These are phyloP conservation scores for Phytophthora litchii DNA, from an alignment of 352 stramenopile genomes.

Conservation along the genomic window DNA sequence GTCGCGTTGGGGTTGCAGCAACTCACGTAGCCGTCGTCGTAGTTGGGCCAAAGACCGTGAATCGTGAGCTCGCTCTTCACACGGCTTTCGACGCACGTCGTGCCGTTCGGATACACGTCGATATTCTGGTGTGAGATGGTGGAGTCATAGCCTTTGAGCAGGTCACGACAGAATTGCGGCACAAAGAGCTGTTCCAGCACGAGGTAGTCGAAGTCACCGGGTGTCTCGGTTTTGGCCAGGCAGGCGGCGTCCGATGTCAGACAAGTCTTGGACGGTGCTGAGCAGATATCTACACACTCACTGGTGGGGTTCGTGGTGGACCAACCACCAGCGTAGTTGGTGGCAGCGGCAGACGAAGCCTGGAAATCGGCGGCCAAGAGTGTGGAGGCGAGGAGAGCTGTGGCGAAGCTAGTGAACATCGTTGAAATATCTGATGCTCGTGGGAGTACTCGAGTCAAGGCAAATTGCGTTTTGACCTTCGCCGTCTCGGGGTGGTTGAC, in stretches of 20 bases:
- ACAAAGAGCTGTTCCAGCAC: constrained; percentile 81
- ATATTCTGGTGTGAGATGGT: constrained; percentile 85
- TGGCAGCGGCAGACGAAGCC: constrained; percentile 23
- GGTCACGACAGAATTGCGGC: constrained; percentile 81
- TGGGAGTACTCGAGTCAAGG: constrained; percentile 17
- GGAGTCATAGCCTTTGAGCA: constrained; percentile 68
- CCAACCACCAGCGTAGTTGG: constrained; percentile 74
- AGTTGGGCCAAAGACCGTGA: constrained; percentile 82
- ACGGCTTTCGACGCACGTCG: constrained; percentile 44
- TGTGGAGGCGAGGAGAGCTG: constrained; percentile 32
- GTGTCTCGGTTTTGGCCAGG: constrained; percentile 58
- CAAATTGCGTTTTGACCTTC: constrained; percentile 25
- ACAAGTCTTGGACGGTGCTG: constrained; percentile 59
- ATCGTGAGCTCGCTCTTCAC: constrained; percentile 73
- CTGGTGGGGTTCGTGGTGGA: constrained; percentile 36
- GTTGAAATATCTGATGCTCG: not conserved
- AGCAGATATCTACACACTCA: constrained; percentile 82
- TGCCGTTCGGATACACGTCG: constrained; percentile 61
- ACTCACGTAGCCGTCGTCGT: constrained; percentile 71
- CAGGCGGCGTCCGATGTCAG: constrained; percentile 54
- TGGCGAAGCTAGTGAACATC: constrained; percentile 28
- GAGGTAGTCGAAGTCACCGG: constrained; percentile 79
- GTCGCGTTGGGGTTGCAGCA: constrained; percentile 76
- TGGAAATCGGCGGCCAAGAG: constrained; percentile 34
- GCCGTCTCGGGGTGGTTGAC: constrained; percentile 2